These are phyloP conservation scores for Amanita phalloides DNA, from an alignment of 768 basidiomycete genomes.

Conservation along the genomic window DNA sequence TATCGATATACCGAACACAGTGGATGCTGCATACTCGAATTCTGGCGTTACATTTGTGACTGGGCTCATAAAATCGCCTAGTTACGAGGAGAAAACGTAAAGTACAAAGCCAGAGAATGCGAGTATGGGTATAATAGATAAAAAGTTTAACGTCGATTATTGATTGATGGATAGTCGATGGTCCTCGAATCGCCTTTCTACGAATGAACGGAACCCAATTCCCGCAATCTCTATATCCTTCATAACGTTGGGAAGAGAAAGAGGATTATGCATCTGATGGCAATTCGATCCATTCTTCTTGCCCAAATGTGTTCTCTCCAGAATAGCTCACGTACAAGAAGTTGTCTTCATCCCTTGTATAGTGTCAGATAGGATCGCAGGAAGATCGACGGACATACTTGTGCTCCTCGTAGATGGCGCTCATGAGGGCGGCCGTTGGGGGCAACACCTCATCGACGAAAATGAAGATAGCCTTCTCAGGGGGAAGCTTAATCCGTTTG, in stretches of 20 bases:
- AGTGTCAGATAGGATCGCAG: constrained; percentile 13
- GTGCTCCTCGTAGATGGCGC: constrained; percentile 98
- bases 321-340: constrained; percentile 99
- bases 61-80: not conserved
- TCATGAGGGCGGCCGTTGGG: constrained; percentile 97
- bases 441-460: constrained; percentile 99
- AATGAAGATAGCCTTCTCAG: constrained; percentile 99
- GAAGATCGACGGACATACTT: constrained; percentile 51
- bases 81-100: constrained; percentile 3
- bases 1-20: constrained; percentile 27
- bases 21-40: constrained; percentile 11
- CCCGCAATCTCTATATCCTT: constrained; percentile 3
- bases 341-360: constrained; percentile 90
- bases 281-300: constrained; percentile 36
- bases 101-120: constrained; percentile 7
- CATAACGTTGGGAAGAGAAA: not conserved
- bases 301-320: constrained; percentile 94
- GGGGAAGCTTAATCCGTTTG: constrained; percentile 98
- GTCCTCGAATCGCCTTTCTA: constrained; percentile 4
- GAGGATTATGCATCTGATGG: constrained; percentile 21
- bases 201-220: constrained; percentile 4
- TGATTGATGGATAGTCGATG: not conserved
- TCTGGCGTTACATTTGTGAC: not conserved
- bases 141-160: not conserved
- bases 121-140: constrained; percentile 7